Evolutionary conservation across 2,329 filamentous ascomycete species (phyloP).

Genomic region (Blumeria hordei): DNA sequence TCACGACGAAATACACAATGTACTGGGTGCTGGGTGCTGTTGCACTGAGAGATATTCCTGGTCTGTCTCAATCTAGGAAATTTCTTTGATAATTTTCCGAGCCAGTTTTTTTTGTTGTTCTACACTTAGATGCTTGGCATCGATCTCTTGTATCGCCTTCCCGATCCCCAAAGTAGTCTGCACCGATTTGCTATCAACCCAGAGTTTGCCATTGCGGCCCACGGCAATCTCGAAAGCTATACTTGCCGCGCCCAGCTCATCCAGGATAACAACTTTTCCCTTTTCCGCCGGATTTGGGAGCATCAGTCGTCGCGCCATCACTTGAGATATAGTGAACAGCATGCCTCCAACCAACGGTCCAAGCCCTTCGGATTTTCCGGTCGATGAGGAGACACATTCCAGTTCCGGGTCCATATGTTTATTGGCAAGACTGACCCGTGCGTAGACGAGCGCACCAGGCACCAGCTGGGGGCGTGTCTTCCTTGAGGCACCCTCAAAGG

Average conservation of each 20-base stretch:
- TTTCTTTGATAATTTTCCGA: conserved; percentile 24
- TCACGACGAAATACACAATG: no score
- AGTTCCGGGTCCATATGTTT: conserved; percentile 75
- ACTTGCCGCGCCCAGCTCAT: conserved; percentile 52
- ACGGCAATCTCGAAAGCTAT: conserved; percentile 83
- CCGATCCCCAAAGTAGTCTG: conserved; percentile 58
- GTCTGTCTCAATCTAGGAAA: background rate
- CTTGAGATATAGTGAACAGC: conserved; percentile 57
- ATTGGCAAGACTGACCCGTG: conserved; percentile 53
- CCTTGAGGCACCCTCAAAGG: conserved; percentile 82
- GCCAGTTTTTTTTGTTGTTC: conserved; percentile 47
- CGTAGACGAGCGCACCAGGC: conserved; percentile 64
- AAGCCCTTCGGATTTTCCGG: conserved; percentile 70
- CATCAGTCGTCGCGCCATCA: conserved; percentile 61
- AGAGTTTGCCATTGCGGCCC: conserved; percentile 75
- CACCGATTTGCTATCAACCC: conserved; percentile 61
- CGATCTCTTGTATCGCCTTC: conserved; percentile 52
- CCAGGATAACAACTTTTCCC: conserved; percentile 47
- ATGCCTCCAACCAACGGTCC: conserved; percentile 69
- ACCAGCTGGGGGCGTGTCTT: conserved; percentile 68
- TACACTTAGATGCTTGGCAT: conserved; percentile 36
- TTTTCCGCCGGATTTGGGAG: conserved; percentile 33
- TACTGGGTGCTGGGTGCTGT: no score
- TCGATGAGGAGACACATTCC: conserved; percentile 66
- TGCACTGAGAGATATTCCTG: no score